Base-by-base conservation (phyloP, 2,329 filamentous ascomycete genomes). In the Botrytis deweyae region DNA sequence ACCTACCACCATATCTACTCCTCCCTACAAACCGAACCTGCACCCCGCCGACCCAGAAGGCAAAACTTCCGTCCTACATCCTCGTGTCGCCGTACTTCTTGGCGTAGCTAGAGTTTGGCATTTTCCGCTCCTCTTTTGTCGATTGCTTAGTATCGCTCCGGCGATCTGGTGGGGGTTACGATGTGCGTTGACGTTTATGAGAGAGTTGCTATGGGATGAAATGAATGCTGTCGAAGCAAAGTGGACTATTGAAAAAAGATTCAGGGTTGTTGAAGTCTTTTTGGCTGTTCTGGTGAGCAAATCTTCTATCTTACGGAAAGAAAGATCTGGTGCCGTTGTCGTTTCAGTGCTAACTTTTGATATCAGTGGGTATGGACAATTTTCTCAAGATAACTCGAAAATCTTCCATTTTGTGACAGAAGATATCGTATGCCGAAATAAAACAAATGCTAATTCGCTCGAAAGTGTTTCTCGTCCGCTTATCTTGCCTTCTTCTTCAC, bases 401-500 rank as follows among this genome's bases (percentile, higher is more conserved):
- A 25, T n/a, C 16, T 72, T 18, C 22, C 44, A 14, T 10, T 58
- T n/a, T 58, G 16, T 63, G 65, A 68, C 55, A 42, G 9, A 42
- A 58, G 8, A 44, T 38, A 36, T 55, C 12, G 10, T 59, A 55
- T 72, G 14, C 25, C 3, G 20, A 52, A 25, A 14, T 5, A 40
- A 49, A 44, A 33, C 25, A 62, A 38, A 70, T 42, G 52, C 72
- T 70, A 49, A 73, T 65, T 8, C 55, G 22, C 9, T 25, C 36
- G 29, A 38, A 64, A 93, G 92, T 94, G 92, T 84, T 90, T 88
- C 80, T 90, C 92, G 74, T 93, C 91, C 33, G 92, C 91, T 72
- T 93, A 94, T 82, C 87, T 94, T 75, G 92, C 91, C 69, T 95
- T 93, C 82, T 93, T 93, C 84, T 95, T 95, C 81, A 93, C 92